Conservation (phyloP, 1,284 basidiomycete species). For the Spongispora temasekensis region DNA sequence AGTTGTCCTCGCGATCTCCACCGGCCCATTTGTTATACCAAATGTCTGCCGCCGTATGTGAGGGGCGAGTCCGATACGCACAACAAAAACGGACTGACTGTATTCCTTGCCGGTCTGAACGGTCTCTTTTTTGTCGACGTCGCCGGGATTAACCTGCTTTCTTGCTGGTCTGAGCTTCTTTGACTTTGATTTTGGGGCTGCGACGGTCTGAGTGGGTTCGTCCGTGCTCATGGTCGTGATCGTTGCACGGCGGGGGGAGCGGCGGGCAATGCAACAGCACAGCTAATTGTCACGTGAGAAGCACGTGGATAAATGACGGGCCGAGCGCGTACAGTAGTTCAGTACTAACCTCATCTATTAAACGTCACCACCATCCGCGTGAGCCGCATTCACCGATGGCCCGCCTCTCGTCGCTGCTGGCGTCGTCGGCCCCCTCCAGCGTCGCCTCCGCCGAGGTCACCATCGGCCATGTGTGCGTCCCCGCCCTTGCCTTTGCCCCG, state of each 20-base stretch:
- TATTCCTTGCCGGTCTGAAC: conserved; percentile 94
- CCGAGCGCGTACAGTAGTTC: conserved; percentile 15
- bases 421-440: conserved; percentile 46
- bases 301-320: conserved; percentile 22
- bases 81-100: conserved; percentile 54
- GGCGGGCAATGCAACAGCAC: background rate
- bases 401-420: conserved; percentile 46
- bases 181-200: conserved; percentile 18
- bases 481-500: background rate
- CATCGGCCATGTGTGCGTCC: conserved; percentile 72
- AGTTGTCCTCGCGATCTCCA: conserved; percentile 90
- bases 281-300: conserved; percentile 24
- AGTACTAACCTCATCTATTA: too few species aligned
- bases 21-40: conserved; percentile 99
- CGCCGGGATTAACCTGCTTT: conserved; percentile 87
- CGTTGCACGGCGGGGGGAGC: conserved; percentile 18
- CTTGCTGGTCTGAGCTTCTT: conserved; percentile 82
- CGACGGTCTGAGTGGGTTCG: conserved; percentile 16
- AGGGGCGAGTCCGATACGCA: conserved; percentile 11
- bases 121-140: conserved; percentile 86
- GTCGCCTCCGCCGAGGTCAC: conserved; percentile 51
- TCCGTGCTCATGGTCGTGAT: conserved; percentile 17
- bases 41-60: conserved; percentile 64
- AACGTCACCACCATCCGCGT: conserved; percentile 14
- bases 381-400: conserved; percentile 40